Evolutionary conservation across 495 filamentous ascomycete genomes (phyloP), one percentile per base, ranked within the genome.

Genomic region (Annulohypoxylon nitens): DNA sequence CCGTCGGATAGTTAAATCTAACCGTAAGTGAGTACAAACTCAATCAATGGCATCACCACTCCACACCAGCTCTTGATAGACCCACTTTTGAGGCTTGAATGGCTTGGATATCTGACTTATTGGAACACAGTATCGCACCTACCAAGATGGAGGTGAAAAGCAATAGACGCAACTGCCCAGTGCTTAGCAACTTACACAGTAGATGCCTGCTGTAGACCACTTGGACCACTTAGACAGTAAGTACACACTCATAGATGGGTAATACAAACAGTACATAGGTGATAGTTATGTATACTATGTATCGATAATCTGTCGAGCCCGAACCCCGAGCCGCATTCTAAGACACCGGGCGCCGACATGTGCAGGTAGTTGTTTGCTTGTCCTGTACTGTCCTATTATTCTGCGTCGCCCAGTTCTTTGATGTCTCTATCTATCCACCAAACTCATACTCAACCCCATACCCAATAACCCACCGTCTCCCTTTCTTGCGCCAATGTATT

Each of bases 1-100:
- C 36, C 59, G 45, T 54, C 59, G 45, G 64, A 67, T 48, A 59
- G 69, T 30, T 51, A 51, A 62, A 59, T 60, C 37, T n/a, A 20
- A 36, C n/a, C 43, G 34, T 33, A 34, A 25, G 47, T 33, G 18
- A 20, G 37, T 36, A 57, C 7, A 18, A 64, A 20, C 58, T 73
- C 39, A 43, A 14, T 43, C 70, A 41, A 69, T 70, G 55, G 57
- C 66, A 74, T 74, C 71, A 74, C 55, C 41, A 59, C 71, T 67
- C 71, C 61, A 66, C 61, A 14, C 36, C 30, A 30, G 18, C 3
- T 18, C 9, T 5, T 8, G 4, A 47, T 23, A 7, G 66, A 43
- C 62, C 71, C 61, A 65, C 71, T 50, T 55, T 50, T 55, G 71
- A 69, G 55, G 66, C 65, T 74, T 70, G 64, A 65, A 65, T 37